These are phyloP conservation scores for Misopates orontium DNA, from an alignment of 257 asterid species.

Conservation along the genomic window DNA sequence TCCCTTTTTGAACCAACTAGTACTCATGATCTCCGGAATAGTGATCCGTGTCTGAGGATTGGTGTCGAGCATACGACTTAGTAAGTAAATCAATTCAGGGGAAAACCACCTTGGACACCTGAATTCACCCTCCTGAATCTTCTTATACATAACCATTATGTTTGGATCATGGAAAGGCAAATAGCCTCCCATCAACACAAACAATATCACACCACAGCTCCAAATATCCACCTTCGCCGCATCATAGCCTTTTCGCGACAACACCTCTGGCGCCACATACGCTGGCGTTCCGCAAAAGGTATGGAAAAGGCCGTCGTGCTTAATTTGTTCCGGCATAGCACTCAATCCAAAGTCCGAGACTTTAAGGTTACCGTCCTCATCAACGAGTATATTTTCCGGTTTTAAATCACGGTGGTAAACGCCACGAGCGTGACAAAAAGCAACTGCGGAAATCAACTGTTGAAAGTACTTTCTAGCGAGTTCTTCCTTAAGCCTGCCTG, in stretches of 20 bases:
- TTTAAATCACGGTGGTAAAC: conserved; percentile 63
- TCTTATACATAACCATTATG: conserved; percentile 15
- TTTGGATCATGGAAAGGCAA: conserved; percentile 19
- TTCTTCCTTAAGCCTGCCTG: conserved; percentile 59
- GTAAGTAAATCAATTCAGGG: not conserved
- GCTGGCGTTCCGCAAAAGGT: conserved; percentile 16
- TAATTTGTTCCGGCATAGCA: conserved; percentile 29
- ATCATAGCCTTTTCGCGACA: conserved; percentile 48
- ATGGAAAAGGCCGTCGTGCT: conserved; percentile 14
- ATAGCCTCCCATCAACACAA: conserved; percentile 16
- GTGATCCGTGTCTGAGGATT: conserved; percentile 17
- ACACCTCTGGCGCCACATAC: conserved; percentile 36
- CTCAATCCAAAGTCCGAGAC: conserved; percentile 63
- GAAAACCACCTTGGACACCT: conserved; percentile 24
- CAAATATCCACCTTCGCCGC: conserved; percentile 46
- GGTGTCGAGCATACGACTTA: conserved; percentile 3
- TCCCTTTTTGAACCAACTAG: conserved; percentile 15
- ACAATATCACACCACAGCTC: conserved; percentile 15
- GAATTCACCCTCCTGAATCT: conserved; percentile 11
- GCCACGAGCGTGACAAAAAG: conserved; percentile 62
- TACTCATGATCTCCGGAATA: conserved; percentile 9
- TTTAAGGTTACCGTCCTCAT: conserved; percentile 58
- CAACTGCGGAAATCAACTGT: conserved; percentile 56
- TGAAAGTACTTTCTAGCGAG: conserved; percentile 58
- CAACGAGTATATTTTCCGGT: conserved; percentile 53